phyloP scores from a whole-genome alignment of 2,329 filamentous ascomycete genomes.

The Fusarium palustre region DNA sequence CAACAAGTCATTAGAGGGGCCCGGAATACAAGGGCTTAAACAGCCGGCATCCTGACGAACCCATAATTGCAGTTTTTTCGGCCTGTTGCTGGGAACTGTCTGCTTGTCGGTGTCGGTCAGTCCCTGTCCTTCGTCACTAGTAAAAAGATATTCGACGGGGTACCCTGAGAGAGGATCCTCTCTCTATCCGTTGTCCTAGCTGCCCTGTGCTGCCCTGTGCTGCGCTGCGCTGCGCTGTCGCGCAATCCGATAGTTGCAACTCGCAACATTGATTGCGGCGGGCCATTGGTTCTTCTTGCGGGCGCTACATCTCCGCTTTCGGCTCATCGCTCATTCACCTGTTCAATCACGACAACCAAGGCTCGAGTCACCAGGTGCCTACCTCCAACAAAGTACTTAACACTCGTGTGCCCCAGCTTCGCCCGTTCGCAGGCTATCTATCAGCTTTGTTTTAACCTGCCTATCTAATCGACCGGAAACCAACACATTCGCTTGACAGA shows the following conservation, averaged over 20 bases:
- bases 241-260: slow-evolving; percentile 43
- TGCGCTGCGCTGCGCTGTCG: slow-evolving; percentile 14
- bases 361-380: slow-evolving; percentile 45
- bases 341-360: slow-evolving; percentile 40
- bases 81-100: slow-evolving; percentile 24
- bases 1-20: slow-evolving; percentile 6
- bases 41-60: slow-evolving; percentile 34
- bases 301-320: slow-evolving; percentile 46
- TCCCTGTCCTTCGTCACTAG: slow-evolving; percentile 34
- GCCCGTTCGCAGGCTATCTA: slow-evolving; percentile 22
- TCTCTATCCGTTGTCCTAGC: slow-evolving; percentile 22
- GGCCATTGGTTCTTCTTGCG: slow-evolving; percentile 41
- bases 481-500: neutral
- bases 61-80: slow-evolving; percentile 30
- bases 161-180: slow-evolving; percentile 40
- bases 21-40: slow-evolving; percentile 26
- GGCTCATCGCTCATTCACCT: slow-evolving; percentile 44
- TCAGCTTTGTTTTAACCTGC: slow-evolving; percentile 8
- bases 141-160: slow-evolving; percentile 27
- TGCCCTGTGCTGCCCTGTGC: neutral
- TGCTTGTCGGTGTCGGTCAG: slow-evolving; percentile 30
- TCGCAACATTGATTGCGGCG: slow-evolving; percentile 41
- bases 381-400: slow-evolving; percentile 45
- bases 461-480: neutral
- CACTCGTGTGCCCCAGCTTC: slow-evolving; percentile 44